Conservation (phyloP, 2,329 filamentous ascomycete genomes). For the Venturia carpophila region DNA sequence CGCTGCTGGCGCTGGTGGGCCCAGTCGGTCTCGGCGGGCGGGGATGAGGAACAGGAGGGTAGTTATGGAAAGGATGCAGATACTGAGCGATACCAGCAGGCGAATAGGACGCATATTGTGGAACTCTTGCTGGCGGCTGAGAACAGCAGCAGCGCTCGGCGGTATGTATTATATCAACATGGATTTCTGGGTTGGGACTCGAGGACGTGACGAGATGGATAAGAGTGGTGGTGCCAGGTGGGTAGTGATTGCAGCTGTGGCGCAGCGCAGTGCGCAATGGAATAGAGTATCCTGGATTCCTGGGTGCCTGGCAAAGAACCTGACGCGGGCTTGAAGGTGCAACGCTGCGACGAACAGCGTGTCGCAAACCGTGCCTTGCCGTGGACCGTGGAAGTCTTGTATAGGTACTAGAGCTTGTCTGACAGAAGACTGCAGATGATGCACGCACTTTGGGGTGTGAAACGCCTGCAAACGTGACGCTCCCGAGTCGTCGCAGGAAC, state of each 20-base stretch:
- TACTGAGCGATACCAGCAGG: conserved; percentile 37
- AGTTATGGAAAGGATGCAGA: conserved; percentile 36
- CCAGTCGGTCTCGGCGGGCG: conserved; percentile 23
- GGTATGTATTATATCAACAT: conserved; percentile 9
- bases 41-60: conserved; percentile 36
- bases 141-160: conserved; percentile 5
- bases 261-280: background rate
- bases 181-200: background rate
- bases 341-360: background rate
- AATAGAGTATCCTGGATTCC: too few relatives aligned
- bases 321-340: too few relatives aligned
- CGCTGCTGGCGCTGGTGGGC: conserved; percentile 16
- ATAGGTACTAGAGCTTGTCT: background rate
- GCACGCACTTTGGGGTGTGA: background rate
- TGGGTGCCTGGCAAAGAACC: too few relatives aligned
- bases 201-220: conserved; percentile 6
- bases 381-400: background rate
- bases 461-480: background rate
- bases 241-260: background rate
- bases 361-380: background rate
- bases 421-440: background rate
- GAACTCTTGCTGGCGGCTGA: background rate
- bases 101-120: conserved; percentile 33
- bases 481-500: background rate
- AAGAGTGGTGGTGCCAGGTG: too few relatives aligned